Conservation (phyloP, 768 basidiomycete species). For the Antrodiella citrinella region DNA sequence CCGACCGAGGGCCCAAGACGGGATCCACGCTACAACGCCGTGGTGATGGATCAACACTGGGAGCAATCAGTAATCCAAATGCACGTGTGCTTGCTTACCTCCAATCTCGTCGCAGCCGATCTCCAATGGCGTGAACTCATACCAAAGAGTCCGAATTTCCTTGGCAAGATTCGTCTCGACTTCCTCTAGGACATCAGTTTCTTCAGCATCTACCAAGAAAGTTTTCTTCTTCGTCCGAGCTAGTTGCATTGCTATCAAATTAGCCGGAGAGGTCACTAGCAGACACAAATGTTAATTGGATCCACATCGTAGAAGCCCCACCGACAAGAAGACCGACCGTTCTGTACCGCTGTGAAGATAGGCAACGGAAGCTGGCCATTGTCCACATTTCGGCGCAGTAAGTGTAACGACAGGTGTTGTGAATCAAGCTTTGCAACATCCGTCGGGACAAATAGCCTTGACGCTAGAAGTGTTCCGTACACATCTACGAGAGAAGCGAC, state of each 20-base stretch:
- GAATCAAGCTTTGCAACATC: constrained; percentile 14
- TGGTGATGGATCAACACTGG: background rate
- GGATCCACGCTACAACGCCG: constrained; percentile 15
- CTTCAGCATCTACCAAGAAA: constrained; percentile 1
- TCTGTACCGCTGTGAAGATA: constrained; percentile 20
- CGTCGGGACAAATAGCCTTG: constrained; percentile 17
- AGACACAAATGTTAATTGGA: background rate
- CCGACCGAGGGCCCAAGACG: constrained; percentile 18
- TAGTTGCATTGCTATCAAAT: constrained; percentile 6
- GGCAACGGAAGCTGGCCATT: constrained; percentile 17
- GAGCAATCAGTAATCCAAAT: background rate
- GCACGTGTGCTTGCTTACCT: constrained; percentile 7
- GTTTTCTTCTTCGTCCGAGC: constrained; percentile 6
- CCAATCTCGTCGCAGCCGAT: constrained; percentile 21
- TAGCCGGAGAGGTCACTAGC: constrained; percentile 9
- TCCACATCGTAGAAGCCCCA: too few species aligned
- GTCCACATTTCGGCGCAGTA: constrained; percentile 16
- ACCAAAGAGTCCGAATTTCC: constrained; percentile 16
- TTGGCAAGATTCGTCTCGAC: constrained; percentile 8
- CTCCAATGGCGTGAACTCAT: constrained; percentile 21
- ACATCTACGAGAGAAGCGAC: constrained; percentile 19
- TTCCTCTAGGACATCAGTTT: constrained; percentile 2
- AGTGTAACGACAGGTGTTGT: constrained; percentile 16
- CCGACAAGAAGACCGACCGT: constrained; percentile 10
- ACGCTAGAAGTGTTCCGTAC: constrained; percentile 18